Percentiles rank a stretch among this genome's conserved stretches.
Conservation (phyloP, 2,329 filamentous ascomycete species). For the Hyphodiscus sp. region DNA sequence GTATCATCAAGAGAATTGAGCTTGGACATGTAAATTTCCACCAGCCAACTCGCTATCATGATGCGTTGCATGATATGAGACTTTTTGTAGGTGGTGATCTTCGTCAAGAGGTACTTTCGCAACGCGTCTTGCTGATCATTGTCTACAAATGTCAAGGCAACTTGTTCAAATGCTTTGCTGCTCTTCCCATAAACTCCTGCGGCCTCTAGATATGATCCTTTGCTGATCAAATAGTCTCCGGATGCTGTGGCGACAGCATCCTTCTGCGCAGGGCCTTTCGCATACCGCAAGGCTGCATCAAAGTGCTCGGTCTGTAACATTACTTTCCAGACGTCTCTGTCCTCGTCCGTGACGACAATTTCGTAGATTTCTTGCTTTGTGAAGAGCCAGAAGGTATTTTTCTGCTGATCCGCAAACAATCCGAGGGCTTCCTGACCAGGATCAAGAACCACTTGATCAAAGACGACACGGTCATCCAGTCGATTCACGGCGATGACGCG, state of each 20-base stretch:
- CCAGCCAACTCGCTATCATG: slow-evolving; percentile 92
- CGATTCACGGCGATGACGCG: slow-evolving; percentile 81
- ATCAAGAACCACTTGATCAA: slow-evolving; percentile 81
- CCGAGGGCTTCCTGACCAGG: slow-evolving; percentile 74
- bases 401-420: slow-evolving; percentile 81
- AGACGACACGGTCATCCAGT: slow-evolving; percentile 77
- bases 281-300: slow-evolving; percentile 79
- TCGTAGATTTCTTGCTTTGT: slow-evolving; percentile 89
- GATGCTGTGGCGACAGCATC: slow-evolving; percentile 89
- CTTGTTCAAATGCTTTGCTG: slow-evolving; percentile 95
- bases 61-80: slow-evolving; percentile 82
- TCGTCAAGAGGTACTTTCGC: slow-evolving; percentile 81
- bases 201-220: slow-evolving; percentile 77
- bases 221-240: slow-evolving; percentile 78
- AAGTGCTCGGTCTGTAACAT: slow-evolving; percentile 84
- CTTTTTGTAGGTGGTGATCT: slow-evolving; percentile 76
- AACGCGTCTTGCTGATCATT: slow-evolving; percentile 84
- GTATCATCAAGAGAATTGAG: slow-evolving; percentile 91
- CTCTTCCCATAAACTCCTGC: slow-evolving; percentile 89
- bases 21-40: slow-evolving; percentile 96
- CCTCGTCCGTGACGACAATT: slow-evolving; percentile 83
- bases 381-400: slow-evolving; percentile 97
- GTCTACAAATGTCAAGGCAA: slow-evolving; percentile 86
- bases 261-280: slow-evolving; percentile 71
- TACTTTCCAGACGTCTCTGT: slow-evolving; percentile 89